Base-by-base conservation (phyloP, 148 eudicot species). In the Arbutus unedo region DNA sequence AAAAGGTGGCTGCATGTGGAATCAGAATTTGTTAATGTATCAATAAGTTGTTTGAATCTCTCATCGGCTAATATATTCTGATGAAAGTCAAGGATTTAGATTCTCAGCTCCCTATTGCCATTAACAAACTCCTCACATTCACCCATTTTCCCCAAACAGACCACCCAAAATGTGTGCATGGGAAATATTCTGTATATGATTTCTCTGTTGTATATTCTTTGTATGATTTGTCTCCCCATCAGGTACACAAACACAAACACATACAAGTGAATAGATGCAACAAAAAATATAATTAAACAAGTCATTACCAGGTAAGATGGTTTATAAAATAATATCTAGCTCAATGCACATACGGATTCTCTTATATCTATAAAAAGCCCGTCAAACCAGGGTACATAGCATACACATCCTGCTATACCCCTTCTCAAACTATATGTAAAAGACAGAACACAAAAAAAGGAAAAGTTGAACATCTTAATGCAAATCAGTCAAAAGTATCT, bases 1-100 rank as follows among this genome's bases (percentile, higher is more conserved):
- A 85, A 79, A 25, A 94, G 85, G 87, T 91, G 88, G 90, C 89
- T 89, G 70, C 90, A 89, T 50, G 95, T 91, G 81, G 98, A 88
- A 88, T 96, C 99, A 21, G 88, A 90, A 86, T 81, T 83, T 74
- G 87, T 85, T 83, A 96, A 74, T 82, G 79, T 80, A 84, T 87
- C 87, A 38, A 90, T 64, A 55, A 88, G 84, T 74, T 86, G 95
- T 85, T 89, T 93, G 91, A 92, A 93, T 49, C 87, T 87, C 60
- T 86, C 85, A 76, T 92, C 91, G n/a, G 85, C 89, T 84, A 96
- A 72, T 73, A 93, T 80, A 49, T 87, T 93, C 98, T 96, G 86
- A 78, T 49, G 77, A 79, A 77, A 51, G 85, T 95, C 87, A 95
- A 91, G 93, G 93, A 91, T 9, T 74, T 21, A 45, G 5, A 73